These are phyloP conservation scores for Xylaria longipes DNA, from an alignment of 495 filamentous ascomycete genomes.

Conservation along the genomic window DNA sequence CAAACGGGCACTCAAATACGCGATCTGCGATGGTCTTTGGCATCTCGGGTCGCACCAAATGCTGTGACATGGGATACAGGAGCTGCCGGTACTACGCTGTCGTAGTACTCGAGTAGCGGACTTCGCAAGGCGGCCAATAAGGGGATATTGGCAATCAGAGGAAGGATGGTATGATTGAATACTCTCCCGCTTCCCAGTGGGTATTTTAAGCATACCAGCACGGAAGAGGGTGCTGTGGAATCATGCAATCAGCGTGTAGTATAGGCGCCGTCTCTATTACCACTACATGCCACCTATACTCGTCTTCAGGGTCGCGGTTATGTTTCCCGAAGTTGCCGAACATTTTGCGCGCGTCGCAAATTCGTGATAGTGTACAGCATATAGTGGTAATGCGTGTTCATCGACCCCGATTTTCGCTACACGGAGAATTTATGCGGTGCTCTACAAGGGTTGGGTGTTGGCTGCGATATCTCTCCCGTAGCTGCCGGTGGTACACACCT, in stretches of 20 bases:
- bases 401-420: not conserved
- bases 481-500: not conserved
- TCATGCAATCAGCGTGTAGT: slow-evolving; percentile 1
- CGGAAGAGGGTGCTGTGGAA: not conserved
- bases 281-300: not conserved
- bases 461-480: not conserved
- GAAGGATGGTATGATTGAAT: slow-evolving; percentile 11
- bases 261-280: not conserved
- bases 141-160: not conserved
- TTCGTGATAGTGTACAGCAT: not conserved
- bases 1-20: slow-evolving; percentile 27
- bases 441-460: slow-evolving; percentile 4
- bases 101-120: slow-evolving; percentile 24
- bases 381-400: slow-evolving; percentile 6
- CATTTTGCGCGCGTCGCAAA: not conserved
- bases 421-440: slow-evolving; percentile 9
- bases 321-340: slow-evolving; percentile 5
- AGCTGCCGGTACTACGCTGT: slow-evolving; percentile 22
- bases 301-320: slow-evolving; percentile 1
- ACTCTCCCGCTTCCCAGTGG: not conserved
- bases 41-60: slow-evolving; percentile 23
- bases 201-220: slow-evolving; percentile 19
- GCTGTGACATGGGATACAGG: slow-evolving; percentile 12
- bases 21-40: slow-evolving; percentile 31
- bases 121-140: slow-evolving; percentile 27